These are phyloP conservation scores for Cordyceps javanica DNA, from an alignment of 2,329 filamentous ascomycete genomes.

Conservation along the genomic window DNA sequence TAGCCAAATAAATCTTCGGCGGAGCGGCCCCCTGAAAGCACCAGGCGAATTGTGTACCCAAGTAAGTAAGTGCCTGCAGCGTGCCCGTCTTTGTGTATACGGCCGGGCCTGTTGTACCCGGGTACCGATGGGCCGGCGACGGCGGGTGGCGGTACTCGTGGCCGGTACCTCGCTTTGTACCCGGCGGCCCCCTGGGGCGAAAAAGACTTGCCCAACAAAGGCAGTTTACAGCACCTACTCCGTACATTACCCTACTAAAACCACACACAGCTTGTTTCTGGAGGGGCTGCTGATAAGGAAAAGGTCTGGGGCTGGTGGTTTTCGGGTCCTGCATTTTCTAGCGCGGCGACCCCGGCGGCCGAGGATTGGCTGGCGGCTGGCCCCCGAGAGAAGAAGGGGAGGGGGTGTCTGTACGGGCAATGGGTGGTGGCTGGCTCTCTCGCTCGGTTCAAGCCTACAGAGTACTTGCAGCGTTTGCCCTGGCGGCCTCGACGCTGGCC, in stretches of 20 bases:
- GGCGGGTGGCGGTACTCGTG: neutral
- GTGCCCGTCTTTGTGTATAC: neutral
- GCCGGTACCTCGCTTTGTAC: conserved; percentile 10
- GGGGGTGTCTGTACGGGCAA: too few species aligned
- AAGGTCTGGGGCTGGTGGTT: conserved; percentile 1
- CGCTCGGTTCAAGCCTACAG: neutral
- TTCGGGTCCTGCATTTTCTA: conserved; percentile 5
- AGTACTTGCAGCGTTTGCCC: too few species aligned
- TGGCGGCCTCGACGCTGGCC: too few species aligned
- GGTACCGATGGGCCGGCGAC: conserved; percentile 10
- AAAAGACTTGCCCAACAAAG: too few species aligned
- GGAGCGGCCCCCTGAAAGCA: too few species aligned
- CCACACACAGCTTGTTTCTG: neutral
- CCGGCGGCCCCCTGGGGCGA: neutral
- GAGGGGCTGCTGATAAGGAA: conserved; percentile 10
- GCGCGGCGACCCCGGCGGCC: conserved; percentile 2
- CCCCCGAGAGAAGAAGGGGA: neutral
- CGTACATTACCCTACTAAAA: too few species aligned
- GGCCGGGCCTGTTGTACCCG: neutral
- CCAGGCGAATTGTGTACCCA: too few species aligned
- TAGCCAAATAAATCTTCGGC: too few species aligned
- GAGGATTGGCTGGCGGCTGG: neutral
- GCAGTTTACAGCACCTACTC: too few species aligned
- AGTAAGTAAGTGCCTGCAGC: too few species aligned
- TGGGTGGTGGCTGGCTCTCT: too few species aligned